phyloP scores from a whole-genome alignment of 2,329 filamentous ascomycete species.

The Cladophialophora exuberans region DNA sequence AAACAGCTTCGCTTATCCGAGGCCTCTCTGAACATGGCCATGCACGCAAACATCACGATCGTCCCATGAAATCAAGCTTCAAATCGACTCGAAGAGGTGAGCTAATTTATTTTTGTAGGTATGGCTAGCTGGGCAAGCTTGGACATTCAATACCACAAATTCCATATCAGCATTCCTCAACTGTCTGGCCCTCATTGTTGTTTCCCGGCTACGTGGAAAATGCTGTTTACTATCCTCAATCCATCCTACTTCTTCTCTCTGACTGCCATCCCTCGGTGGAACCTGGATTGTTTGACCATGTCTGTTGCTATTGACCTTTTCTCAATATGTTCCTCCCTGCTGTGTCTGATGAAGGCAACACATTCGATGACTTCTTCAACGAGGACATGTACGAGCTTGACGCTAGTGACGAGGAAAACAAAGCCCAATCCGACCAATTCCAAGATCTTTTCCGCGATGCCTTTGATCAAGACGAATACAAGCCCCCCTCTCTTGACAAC shows the following conservation, averaged over 20 bases:
- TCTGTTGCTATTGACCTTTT: slow-evolving; percentile 29
- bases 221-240: slow-evolving; percentile 25
- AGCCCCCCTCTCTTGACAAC: slow-evolving; percentile 54
- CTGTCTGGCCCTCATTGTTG: slow-evolving; percentile 7
- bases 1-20: too few relatives aligned
- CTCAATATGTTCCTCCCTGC: slow-evolving; percentile 52
- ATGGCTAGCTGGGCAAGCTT: background rate
- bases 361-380: slow-evolving; percentile 67
- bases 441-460: slow-evolving; percentile 57
- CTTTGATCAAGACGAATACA: slow-evolving; percentile 56
- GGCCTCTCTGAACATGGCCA: too few relatives aligned
- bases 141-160: slow-evolving; percentile 17
- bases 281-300: background rate
- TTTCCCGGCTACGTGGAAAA: slow-evolving; percentile 15
- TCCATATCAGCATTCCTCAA: slow-evolving; percentile 20
- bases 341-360: slow-evolving; percentile 59
- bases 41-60: too few relatives aligned
- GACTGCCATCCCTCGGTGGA: slow-evolving; percentile 4
- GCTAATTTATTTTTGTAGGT: background rate
- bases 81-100: background rate
- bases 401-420: slow-evolving; percentile 52
- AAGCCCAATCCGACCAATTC: slow-evolving; percentile 51
- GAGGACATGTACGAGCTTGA: slow-evolving; percentile 57
- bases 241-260: slow-evolving; percentile 19
- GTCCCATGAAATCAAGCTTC: too few relatives aligned